phyloP scores from a whole-genome alignment of 192 early-diverging fungal species.

The Backusella morwellensis region DNA sequence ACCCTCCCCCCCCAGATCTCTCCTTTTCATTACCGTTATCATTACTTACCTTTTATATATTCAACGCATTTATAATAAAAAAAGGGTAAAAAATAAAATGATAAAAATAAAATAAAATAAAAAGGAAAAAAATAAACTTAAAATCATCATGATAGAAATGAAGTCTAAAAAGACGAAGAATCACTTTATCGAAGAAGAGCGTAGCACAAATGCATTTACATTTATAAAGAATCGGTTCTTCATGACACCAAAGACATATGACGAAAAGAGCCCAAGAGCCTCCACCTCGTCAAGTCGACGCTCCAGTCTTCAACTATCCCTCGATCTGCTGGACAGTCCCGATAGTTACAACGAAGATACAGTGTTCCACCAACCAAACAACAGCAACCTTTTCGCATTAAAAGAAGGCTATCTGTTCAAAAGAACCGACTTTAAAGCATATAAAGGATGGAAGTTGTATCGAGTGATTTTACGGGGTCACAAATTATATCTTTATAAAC shows the following conservation, averaged over 20 bases:
- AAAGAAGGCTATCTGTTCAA: constrained; percentile 73
- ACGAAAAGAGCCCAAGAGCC: not conserved
- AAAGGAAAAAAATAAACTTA: not conserved
- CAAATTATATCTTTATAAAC: constrained; percentile 75
- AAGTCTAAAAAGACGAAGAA: constrained; percentile 13
- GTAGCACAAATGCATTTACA: constrained; percentile 11
- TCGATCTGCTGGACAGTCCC: not conserved
- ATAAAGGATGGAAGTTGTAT: constrained; percentile 79
- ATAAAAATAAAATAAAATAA: constrained; percentile 2
- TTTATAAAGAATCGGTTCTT: constrained; percentile 18
- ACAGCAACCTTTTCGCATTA: not conserved
- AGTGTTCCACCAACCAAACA: not conserved
- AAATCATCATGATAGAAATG: constrained; percentile 4
- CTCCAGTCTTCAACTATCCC: not conserved
- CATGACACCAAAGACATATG: not conserved
- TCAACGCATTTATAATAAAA: not conserved
- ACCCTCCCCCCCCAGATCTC: not conserved
- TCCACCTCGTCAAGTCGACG: constrained; percentile 7
- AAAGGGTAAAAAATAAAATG: not conserved
- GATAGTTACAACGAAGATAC: not conserved
- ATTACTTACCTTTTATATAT: not conserved
- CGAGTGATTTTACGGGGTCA: constrained; percentile 67
- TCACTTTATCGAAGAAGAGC: not conserved
- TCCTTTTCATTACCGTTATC: not conserved
- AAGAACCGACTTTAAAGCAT: constrained; percentile 66